Conservation (phyloP, 2,329 filamentous ascomycete species). For the Xylogone sp. region DNA sequence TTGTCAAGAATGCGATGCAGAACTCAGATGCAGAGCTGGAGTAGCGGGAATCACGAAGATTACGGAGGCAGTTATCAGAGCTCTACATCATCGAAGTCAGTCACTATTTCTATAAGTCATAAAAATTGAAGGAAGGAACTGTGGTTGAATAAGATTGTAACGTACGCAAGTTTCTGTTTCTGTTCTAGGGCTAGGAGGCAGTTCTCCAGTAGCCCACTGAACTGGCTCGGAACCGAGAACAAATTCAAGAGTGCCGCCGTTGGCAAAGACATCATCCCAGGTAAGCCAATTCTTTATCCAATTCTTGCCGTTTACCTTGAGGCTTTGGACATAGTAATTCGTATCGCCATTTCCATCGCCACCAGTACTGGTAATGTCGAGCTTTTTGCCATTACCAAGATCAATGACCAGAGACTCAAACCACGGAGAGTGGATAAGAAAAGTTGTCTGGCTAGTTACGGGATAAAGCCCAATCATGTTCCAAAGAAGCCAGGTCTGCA, state of each 20-base stretch:
- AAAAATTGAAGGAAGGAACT: too few relatives aligned
- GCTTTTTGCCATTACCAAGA: constrained; percentile 49
- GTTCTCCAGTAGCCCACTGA: constrained; percentile 55
- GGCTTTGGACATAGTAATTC: constrained; percentile 58
- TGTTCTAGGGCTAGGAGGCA: constrained; percentile 56
- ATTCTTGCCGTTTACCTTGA: constrained; percentile 58
- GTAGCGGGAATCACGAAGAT: constrained; percentile 4
- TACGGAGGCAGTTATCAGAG: constrained; percentile 8
- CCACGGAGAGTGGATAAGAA: constrained; percentile 62
- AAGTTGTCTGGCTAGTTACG: constrained; percentile 64
- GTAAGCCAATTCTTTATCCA: constrained; percentile 65
- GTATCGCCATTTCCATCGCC: constrained; percentile 41
- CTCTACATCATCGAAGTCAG: constrained; percentile 3
- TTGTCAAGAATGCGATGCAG: constrained; percentile 16
- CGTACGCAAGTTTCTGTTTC: too few relatives aligned
- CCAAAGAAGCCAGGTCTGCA: constrained; percentile 69
- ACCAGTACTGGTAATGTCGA: constrained; percentile 52
- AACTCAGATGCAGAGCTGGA: constrained; percentile 7
- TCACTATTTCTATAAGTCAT: constrained; percentile 2
- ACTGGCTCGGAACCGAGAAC: constrained; percentile 50
- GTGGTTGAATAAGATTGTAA: too few relatives aligned
- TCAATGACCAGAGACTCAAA: constrained; percentile 56
- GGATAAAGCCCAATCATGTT: constrained; percentile 67
- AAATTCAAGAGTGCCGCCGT: constrained; percentile 61
- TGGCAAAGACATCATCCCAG: constrained; percentile 62